phyloP scores from a whole-genome alignment of 345 rosid genomes.

The Sisymbrium irio region DNA sequence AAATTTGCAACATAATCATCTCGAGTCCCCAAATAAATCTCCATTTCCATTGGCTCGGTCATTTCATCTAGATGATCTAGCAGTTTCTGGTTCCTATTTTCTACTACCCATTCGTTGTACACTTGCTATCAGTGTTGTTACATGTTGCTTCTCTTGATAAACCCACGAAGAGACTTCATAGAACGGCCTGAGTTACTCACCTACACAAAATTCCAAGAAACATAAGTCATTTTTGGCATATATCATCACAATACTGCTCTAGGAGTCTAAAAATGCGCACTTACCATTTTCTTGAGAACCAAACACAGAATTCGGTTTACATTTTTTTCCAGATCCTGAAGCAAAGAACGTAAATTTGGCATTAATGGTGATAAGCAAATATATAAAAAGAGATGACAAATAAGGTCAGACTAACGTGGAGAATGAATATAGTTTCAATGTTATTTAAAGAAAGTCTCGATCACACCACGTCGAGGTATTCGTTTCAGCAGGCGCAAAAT shows the following conservation, averaged over 20 bases:
- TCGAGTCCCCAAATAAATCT: constrained; percentile 34
- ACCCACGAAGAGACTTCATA: constrained; percentile 32
- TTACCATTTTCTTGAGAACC: constrained; percentile 38
- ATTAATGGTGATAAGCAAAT: neutral
- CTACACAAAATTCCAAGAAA: constrained; percentile 4
- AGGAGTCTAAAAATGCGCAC: too few relatives aligned
- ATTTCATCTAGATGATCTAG: constrained; percentile 30
- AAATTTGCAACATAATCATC: constrained; percentile 27
- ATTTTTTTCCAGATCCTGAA: constrained; percentile 40
- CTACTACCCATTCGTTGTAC: constrained; percentile 37
- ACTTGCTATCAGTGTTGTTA: constrained; percentile 26
- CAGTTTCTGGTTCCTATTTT: constrained; percentile 31
- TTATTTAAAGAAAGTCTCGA: constrained; percentile 36
- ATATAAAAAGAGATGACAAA: neutral
- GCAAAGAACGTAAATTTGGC: constrained; percentile 2
- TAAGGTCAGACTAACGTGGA: constrained; percentile 17
- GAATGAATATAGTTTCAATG: neutral
- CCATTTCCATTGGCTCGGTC: constrained; percentile 34
- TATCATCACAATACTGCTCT: neutral
- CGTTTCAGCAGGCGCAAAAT: constrained; percentile 39
- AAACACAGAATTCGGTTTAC: constrained; percentile 41
- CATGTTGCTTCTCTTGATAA: constrained; percentile 31
- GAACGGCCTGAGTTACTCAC: constrained; percentile 36
- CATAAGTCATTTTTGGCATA: neutral
- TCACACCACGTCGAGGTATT: constrained; percentile 41